phyloP scores from a whole-genome alignment of 495 filamentous ascomycete genomes.

The Xeromyces bisporus region DNA sequence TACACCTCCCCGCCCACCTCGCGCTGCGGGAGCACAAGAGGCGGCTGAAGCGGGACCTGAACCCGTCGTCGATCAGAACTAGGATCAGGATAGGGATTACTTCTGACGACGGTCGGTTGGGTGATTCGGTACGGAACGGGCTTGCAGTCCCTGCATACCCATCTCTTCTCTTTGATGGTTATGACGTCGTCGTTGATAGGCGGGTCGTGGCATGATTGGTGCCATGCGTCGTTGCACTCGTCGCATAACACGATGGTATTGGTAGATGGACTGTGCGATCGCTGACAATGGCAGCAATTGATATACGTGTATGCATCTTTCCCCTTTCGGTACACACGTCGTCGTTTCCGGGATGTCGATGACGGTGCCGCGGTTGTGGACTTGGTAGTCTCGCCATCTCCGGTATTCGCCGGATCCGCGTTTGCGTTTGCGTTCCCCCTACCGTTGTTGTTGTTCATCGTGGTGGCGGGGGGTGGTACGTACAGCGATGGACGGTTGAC shows the following conservation, averaged over 20 bases:
- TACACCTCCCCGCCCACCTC: constrained; percentile 14
- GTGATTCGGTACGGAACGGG: constrained; percentile 16
- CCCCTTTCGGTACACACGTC: constrained; percentile 24
- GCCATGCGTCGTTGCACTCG: constrained; percentile 74
- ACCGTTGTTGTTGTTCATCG: constrained; percentile 1
- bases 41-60: constrained; percentile 2
- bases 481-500: constrained; percentile 56
- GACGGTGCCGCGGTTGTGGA: constrained; percentile 1
- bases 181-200: constrained; percentile 57
- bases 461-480: constrained; percentile 37
- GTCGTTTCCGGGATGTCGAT: constrained; percentile 29
- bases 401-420: constrained; percentile 18
- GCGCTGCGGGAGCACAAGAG: constrained; percentile 3
- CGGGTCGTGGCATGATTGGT: constrained; percentile 83
- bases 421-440: constrained; percentile 15
- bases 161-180: constrained; percentile 45
- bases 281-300: constrained; percentile 61
- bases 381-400: constrained; percentile 18
- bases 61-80: too few species aligned
- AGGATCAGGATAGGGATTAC: constrained; percentile 22
- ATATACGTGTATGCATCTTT: constrained; percentile 24
- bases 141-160: constrained; percentile 62
- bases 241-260: constrained; percentile 96
- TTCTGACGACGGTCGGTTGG: constrained; percentile 9
- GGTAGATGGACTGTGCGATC: constrained; percentile 52